A percentile compares a stretch with the other conserved stretches of the same genome.
Conservation (phyloP, 768 basidiomycete species). For the Lenzites betulinus region DNA sequence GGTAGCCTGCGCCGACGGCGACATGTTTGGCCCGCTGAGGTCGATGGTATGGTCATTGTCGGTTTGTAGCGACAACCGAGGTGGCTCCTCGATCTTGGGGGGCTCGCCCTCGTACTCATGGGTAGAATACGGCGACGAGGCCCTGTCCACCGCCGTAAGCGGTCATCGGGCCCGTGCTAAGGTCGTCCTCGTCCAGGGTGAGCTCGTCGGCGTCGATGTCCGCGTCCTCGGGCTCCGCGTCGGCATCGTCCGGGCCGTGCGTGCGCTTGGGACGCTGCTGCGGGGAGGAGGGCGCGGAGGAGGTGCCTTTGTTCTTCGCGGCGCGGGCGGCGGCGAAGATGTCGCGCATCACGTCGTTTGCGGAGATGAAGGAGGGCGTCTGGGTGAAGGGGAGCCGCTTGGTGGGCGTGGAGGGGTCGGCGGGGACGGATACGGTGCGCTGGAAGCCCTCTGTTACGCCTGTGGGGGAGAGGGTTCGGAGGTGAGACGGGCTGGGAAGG, state of each 20-base stretch:
- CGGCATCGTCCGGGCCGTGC: conserved; percentile 15
- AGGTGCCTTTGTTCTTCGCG: conserved; percentile 14
- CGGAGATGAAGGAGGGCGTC: conserved; percentile 23
- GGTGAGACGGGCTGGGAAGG: neutral
- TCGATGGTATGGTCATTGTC: conserved; percentile 70
- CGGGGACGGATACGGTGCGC: conserved; percentile 21
- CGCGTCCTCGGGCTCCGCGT: conserved; percentile 15
- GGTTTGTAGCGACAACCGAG: conserved; percentile 73
- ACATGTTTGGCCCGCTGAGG: conserved; percentile 49
- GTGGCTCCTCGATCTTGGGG: conserved; percentile 42
- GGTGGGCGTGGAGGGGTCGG: conserved; percentile 8
- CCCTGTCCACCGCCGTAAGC: conserved; percentile 21
- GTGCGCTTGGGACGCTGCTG: conserved; percentile 22
- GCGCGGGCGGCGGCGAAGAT: conserved; percentile 15
- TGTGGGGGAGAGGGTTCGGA: neutral
- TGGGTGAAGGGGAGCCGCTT: conserved; percentile 24
- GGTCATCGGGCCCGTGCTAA: neutral
- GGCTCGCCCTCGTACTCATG: conserved; percentile 6
- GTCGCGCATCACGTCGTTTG: conserved; percentile 23
- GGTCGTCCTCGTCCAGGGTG: conserved; percentile 8
- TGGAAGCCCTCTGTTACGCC: conserved; percentile 27
- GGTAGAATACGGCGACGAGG: conserved; percentile 15
- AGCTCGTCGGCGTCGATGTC: conserved; percentile 2
- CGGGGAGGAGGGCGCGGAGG: conserved; percentile 14
- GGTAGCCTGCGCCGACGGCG: conserved; percentile 33